These are phyloP conservation scores for Draba incana DNA, from an alignment of 345 rosid genomes.

Conservation along the genomic window DNA sequence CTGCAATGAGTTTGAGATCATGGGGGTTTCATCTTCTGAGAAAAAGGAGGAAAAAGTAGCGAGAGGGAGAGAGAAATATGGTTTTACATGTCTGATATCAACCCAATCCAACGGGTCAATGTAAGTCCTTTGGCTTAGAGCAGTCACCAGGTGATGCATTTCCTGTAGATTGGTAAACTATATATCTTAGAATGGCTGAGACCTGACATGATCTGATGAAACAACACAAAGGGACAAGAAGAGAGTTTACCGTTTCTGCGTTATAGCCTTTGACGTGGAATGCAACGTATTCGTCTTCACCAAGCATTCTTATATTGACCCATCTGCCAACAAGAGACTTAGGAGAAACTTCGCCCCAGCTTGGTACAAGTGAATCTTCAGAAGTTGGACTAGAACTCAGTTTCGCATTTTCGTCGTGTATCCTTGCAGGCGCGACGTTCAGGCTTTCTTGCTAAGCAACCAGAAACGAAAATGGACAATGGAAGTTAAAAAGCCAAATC, in stretches of 20 bases:
- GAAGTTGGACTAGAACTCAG: constrained; percentile 14
- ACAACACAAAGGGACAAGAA: constrained; percentile 26
- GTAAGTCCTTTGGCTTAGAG: background rate
- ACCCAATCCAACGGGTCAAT: constrained; percentile 35
- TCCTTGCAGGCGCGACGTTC: constrained; percentile 12
- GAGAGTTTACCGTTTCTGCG: constrained; percentile 22
- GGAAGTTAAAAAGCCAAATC: constrained; percentile 7
- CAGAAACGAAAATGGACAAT: background rate
- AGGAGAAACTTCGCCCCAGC: constrained; percentile 38
- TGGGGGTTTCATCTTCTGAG: constrained; percentile 21
- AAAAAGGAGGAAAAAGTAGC: background rate
- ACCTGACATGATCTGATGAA: constrained; percentile 17
- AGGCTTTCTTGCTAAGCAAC: constrained; percentile 29
- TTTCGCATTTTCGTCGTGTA: background rate
- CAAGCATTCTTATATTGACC: constrained; percentile 7
- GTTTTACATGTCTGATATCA: constrained; percentile 40
- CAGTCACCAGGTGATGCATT: constrained; percentile 16
- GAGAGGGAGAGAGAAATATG: constrained; percentile 15
- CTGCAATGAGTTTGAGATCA: constrained; percentile 45
- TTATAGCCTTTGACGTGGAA: constrained; percentile 20
- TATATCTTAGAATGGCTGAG: constrained; percentile 27
- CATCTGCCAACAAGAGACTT: constrained; percentile 21
- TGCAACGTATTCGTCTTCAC: background rate
- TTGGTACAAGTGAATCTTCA: constrained; percentile 4
- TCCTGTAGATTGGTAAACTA: constrained; percentile 30